Conservation (phyloP, 164 flowering plant species). For the Stephania yunnanensis region DNA sequence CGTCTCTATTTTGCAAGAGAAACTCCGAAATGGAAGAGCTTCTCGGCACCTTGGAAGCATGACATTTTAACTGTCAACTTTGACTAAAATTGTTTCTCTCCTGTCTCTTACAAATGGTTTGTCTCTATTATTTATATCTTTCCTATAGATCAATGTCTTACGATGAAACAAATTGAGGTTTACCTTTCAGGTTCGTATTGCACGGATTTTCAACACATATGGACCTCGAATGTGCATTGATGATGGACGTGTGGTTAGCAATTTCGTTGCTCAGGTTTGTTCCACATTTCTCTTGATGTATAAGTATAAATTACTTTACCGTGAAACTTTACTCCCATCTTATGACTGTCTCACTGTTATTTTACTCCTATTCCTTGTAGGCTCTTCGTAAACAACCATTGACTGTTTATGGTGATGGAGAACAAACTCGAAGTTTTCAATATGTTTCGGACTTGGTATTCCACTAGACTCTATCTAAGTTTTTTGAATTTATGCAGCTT, state of each 20-base stretch:
- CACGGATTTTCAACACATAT: conserved; percentile 90
- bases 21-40: background rate
- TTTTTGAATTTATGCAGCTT: conserved; percentile 46
- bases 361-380: conserved; percentile 31
- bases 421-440: conserved; percentile 92
- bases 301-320: background rate
- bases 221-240: conserved; percentile 95
- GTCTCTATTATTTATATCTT: background rate
- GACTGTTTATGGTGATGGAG: conserved; percentile 94
- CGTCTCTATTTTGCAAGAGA: background rate
- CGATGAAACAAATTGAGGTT: background rate
- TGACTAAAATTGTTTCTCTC: background rate
- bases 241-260: conserved; percentile 98
- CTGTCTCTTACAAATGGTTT: too few species aligned
- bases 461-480: too few species aligned
- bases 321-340: too few species aligned
- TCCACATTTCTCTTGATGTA: conserved; percentile 5
- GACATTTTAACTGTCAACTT: background rate
- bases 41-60: background rate
- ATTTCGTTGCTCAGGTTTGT: conserved; percentile 89
- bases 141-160: background rate
- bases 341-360: background rate
- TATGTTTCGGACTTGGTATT: too few species aligned
- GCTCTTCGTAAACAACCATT: conserved; percentile 80
- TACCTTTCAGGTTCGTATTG: conserved; percentile 74